A percentile compares a stretch with the other conserved stretches of the same genome.
Conservation (phyloP, 306 rosid genomes). For the Calophaca sinica region DNA sequence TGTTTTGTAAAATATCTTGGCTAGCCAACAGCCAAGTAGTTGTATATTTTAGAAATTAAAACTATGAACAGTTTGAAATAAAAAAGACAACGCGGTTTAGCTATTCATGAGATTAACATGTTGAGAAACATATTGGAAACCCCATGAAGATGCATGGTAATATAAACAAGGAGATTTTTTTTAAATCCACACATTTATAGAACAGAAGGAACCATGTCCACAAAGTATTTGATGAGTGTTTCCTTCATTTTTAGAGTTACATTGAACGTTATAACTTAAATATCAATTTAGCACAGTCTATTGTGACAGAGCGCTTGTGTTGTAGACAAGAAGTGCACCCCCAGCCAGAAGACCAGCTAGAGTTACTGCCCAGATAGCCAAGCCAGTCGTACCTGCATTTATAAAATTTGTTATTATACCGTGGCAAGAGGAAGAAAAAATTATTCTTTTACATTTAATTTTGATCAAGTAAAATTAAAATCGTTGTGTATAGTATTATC, state of each 20-base stretch:
- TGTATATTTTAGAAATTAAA: background rate
- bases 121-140: too few relatives aligned
- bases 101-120: too few relatives aligned
- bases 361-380: slow-evolving; percentile 98
- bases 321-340: slow-evolving; percentile 97
- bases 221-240: slow-evolving; percentile 46
- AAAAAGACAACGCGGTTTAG: background rate
- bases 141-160: too few relatives aligned
- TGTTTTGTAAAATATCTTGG: background rate
- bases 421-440: background rate
- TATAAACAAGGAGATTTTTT: too few relatives aligned
- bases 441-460: background rate
- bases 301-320: slow-evolving; percentile 92
- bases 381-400: slow-evolving; percentile 77
- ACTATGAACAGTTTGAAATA: background rate
- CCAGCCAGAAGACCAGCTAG: slow-evolving; percentile 87
- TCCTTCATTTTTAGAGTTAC: slow-evolving; percentile 50
- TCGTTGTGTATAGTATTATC: background rate
- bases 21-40: background rate
- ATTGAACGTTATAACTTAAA: slow-evolving; percentile 10
- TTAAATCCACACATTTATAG: slow-evolving; percentile 31
- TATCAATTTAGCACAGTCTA: slow-evolving; percentile 47
- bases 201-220: slow-evolving; percentile 45
- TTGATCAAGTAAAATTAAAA: background rate
- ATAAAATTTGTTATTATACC: background rate